These are phyloP conservation scores for Bremia lactucae DNA, from an alignment of 352 stramenopile genomes.

Conservation along the genomic window DNA sequence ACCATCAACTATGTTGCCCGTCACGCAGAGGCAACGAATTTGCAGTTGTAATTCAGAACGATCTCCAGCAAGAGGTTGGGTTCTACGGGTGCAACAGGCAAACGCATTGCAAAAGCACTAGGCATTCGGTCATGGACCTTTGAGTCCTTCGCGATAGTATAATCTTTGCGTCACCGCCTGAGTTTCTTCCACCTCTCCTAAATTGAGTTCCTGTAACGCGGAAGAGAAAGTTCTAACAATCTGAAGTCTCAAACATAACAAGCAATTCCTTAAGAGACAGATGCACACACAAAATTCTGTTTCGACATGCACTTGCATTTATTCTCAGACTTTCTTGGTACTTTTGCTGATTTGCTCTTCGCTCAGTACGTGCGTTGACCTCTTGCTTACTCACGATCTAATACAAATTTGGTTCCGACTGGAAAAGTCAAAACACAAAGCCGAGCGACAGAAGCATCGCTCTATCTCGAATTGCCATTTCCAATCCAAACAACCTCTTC, in stretches of 20 bases:
- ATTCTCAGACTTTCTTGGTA: conserved; percentile 30
- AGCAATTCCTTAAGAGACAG: background rate
- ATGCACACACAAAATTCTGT: conserved; percentile 2
- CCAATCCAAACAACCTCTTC: conserved; percentile 20
- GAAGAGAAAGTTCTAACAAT: too few species aligned
- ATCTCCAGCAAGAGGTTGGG: conserved; percentile 31
- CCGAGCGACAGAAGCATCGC: conserved; percentile 18
- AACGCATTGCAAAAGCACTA: conserved; percentile 77
- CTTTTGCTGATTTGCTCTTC: conserved; percentile 23
- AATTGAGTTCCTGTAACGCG: background rate
- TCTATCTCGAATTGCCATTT: conserved; percentile 21
- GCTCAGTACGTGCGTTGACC: conserved; percentile 26
- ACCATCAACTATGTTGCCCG: conserved; percentile 68
- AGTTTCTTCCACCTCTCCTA: too few species aligned
- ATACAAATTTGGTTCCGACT: conserved; percentile 41
- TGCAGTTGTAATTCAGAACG: conserved; percentile 81
- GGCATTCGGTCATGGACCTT: conserved; percentile 80
- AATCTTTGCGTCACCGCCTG: conserved; percentile 7
- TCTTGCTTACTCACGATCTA: conserved; percentile 39
- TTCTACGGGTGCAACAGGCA: conserved; percentile 59
- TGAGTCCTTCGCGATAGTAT: conserved; percentile 35
- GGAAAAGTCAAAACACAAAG: conserved; percentile 34
- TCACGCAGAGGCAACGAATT: conserved; percentile 68
- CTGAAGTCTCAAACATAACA: too few species aligned
- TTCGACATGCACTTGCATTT: conserved; percentile 30